These are phyloP conservation scores for Suillus discolor DNA, from an alignment of 768 basidiomycete genomes.

Conservation along the genomic window DNA sequence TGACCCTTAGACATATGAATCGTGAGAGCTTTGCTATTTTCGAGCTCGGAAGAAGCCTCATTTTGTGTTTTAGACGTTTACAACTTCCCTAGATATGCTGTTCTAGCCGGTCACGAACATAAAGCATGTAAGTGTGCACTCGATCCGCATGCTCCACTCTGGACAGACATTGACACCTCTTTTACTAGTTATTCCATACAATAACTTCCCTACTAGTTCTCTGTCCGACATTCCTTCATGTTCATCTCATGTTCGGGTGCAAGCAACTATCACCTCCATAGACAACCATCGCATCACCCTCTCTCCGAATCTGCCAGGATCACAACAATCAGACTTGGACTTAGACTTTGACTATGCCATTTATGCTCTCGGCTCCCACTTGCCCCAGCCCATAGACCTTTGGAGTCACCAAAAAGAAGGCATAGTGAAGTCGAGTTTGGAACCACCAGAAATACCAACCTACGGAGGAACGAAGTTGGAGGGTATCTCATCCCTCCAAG, in stretches of 20 bases:
- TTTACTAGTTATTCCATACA: slow-evolving; percentile 53
- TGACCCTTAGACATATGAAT: slow-evolving; percentile 48
- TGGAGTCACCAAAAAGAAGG: slow-evolving; percentile 38
- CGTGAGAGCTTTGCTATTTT: slow-evolving; percentile 34
- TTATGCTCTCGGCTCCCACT: slow-evolving; percentile 61
- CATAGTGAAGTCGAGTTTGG: background rate
- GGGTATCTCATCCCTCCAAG: slow-evolving; percentile 51
- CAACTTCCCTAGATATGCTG: slow-evolving; percentile 57
- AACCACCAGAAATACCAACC: background rate
- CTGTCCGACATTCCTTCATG: slow-evolving; percentile 1
- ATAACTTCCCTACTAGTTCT: slow-evolving; percentile 40
- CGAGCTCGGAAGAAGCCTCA: background rate
- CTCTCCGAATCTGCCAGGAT: slow-evolving; percentile 3
- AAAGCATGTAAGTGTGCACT: slow-evolving; percentile 53
- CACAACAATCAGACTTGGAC: slow-evolving; percentile 31
- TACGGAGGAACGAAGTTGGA: slow-evolving; percentile 50
- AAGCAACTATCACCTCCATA: slow-evolving; percentile 48
- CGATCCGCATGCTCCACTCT: background rate
- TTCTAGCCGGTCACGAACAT: slow-evolving; percentile 62
- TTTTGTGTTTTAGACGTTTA: slow-evolving; percentile 47
- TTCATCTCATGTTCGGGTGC: slow-evolving; percentile 38
- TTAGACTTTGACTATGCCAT: slow-evolving; percentile 54
- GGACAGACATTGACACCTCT: slow-evolving; percentile 5
- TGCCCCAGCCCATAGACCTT: slow-evolving; percentile 56
- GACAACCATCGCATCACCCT: slow-evolving; percentile 37